These are phyloP conservation scores for Talaromyces pinophilus DNA, from an alignment of 2,329 filamentous ascomycete species.

Conservation along the genomic window DNA sequence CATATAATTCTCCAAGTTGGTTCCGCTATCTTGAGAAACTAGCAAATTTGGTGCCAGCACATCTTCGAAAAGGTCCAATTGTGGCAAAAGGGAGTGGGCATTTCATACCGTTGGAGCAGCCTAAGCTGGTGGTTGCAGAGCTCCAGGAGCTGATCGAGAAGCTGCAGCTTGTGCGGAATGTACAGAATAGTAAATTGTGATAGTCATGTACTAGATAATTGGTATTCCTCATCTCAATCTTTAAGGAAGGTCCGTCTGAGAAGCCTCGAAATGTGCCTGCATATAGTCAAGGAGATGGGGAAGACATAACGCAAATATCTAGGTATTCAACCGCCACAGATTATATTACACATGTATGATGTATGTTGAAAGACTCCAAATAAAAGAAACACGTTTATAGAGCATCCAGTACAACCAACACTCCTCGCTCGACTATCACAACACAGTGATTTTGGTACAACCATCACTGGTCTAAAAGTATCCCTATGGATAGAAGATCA, in stretches of 20 bases:
- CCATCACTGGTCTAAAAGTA: background rate
- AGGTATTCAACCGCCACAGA: background rate
- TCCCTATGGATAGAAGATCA: background rate
- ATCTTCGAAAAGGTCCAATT: background rate
- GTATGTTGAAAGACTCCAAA: background rate
- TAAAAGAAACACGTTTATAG: background rate
- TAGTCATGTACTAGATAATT: background rate
- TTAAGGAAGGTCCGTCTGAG: background rate
- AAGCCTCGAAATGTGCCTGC: background rate
- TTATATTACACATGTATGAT: background rate
- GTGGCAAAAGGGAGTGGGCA: constrained; percentile 2
- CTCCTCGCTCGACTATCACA: background rate
- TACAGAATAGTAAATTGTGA: background rate
- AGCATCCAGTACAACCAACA: background rate
- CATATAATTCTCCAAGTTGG: background rate
- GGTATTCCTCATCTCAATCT: background rate
- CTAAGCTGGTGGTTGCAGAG: background rate
- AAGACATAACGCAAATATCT: background rate
- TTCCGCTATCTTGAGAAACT: background rate
- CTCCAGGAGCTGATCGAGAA: background rate
- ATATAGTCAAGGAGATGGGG: background rate
- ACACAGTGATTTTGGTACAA: background rate
- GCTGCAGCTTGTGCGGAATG: background rate
- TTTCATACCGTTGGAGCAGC: background rate
- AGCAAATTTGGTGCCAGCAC: background rate